Percentiles rank a stretch among this genome's conserved stretches.
phyloP scores from a whole-genome alignment of 2,329 filamentous ascomycete genomes.

The Dothidotthia symphoricarpi region DNA sequence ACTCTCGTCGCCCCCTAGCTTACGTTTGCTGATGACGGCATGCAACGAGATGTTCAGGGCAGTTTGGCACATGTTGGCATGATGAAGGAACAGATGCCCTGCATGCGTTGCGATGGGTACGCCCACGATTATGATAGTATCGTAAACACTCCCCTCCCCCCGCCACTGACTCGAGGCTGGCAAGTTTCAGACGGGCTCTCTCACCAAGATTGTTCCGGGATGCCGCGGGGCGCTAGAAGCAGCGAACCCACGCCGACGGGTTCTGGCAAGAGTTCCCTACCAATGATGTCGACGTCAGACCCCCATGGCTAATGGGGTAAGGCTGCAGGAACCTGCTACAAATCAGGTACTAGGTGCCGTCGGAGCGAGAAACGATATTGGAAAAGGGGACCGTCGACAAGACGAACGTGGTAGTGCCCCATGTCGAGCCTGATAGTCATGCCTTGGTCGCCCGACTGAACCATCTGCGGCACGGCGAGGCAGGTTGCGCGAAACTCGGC shows the following conservation, averaged over 20 bases:
- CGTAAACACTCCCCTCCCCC: constrained; percentile 11
- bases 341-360: constrained; percentile 21
- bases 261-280: constrained; percentile 14
- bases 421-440: neutral
- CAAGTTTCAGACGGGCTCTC: constrained; percentile 17
- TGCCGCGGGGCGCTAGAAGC: constrained; percentile 34
- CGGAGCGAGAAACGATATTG: constrained; percentile 13
- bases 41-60: neutral
- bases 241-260: constrained; percentile 32
- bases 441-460: constrained; percentile 1
- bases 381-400: constrained; percentile 16
- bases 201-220: constrained; percentile 27
- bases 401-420: constrained; percentile 12
- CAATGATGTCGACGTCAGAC: constrained; percentile 18
- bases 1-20: constrained; percentile 15
- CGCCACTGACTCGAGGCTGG: constrained; percentile 18
- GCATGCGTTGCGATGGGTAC: constrained; percentile 9
- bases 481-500: neutral
- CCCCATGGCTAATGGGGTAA: constrained; percentile 24
- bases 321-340: constrained; percentile 37
- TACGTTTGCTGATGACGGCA: constrained; percentile 11
- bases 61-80: constrained; percentile 1
- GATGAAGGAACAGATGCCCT: constrained; percentile 3
- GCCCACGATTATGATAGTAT: constrained; percentile 17
- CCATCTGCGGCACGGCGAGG: constrained; percentile 2